Base-by-base conservation (phyloP, 768 basidiomycete genomes). In the Pleurotus eryngii region DNA sequence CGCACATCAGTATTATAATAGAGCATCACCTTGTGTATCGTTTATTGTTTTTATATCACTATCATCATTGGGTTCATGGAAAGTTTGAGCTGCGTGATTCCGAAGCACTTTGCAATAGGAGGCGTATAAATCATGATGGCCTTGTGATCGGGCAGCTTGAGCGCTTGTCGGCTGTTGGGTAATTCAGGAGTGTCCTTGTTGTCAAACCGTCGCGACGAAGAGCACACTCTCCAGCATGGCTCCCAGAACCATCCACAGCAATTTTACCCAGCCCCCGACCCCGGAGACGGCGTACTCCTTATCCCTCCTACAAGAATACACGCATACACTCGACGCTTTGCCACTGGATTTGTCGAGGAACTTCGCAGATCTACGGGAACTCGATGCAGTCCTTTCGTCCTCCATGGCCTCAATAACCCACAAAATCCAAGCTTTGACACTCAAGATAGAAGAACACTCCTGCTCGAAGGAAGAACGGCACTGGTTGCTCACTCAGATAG, bases 361-460 rank as follows among this genome's bases (percentile, higher is more conserved):
- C 72, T 92, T 97, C 71, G 92, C 90, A 9, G 97, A 99, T 80
- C 85, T 99, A 55, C 91, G 95, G 61, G 97, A 99, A 75, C 90
- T 99, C 74, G 97, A 98, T 72, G 97, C 96, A 57, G 97, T 99
- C 58, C 83, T 99, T 63, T 95, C 94, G 63, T 79, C 90, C 45
- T 92, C 92, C 60, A 89, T 96, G 72, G 70, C 84, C 61, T 78
- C 82, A 63, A 89, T 99, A 67, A 93, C 90, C 57, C 64, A 79
- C 46, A 93, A 93, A 72, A 87, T 98, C 61, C 80, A 83, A 57
- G 68, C 71, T 39, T 87, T 99, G 62, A 89, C 86, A 40, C 67
- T 76, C 57, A 85, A 92, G 82, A 85, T 97, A 66, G 86, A 92
- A 67, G 76, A 81, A 57, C 78, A 82, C 63, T 66, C 70, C 2